Evolutionary conservation across 768 basidiomycete species (phyloP).

Genomic region (Paxillus involutus): DNA sequence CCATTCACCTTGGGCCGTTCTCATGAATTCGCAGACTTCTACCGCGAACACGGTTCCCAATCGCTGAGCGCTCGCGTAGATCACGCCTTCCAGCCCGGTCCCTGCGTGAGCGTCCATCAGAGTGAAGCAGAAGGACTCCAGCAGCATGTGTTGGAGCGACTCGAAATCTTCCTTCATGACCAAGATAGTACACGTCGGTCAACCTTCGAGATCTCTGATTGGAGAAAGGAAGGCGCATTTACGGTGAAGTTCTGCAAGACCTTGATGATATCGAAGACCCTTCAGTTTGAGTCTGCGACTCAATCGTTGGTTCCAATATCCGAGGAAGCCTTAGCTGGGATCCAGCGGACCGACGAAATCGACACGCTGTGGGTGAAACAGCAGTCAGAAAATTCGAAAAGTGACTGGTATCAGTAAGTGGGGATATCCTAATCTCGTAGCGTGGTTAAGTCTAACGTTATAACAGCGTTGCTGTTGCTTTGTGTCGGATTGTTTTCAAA

Average conservation of each 20-base stretch:
- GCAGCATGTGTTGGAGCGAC: slow-evolving; percentile 64
- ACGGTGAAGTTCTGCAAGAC: slow-evolving; percentile 63
- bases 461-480: slow-evolving; percentile 71
- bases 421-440: slow-evolving; percentile 29
- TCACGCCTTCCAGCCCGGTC: slow-evolving; percentile 56
- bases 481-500: slow-evolving; percentile 78
- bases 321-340: slow-evolving; percentile 66
- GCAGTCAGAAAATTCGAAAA: slow-evolving; percentile 20
- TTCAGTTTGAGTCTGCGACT: slow-evolving; percentile 44
- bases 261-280: slow-evolving; percentile 54
- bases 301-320: slow-evolving; percentile 29
- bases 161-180: slow-evolving; percentile 86
- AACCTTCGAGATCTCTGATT: slow-evolving; percentile 55
- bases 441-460: background rate
- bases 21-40: slow-evolving; percentile 52
- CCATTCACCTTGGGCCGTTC: background rate
- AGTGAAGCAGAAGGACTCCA: slow-evolving; percentile 45
- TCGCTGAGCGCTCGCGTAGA: slow-evolving; percentile 67
- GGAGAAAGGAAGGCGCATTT: slow-evolving; percentile 58
- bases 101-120: too few relatives aligned
- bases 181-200: slow-evolving; percentile 58
- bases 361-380: slow-evolving; percentile 75
- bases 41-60: slow-evolving; percentile 66
- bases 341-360: slow-evolving; percentile 43
- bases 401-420: slow-evolving; percentile 86